Evolutionary conservation across 1,284 basidiomycete species (phyloP).

Genomic region (Puccinia sorghi): DNA sequence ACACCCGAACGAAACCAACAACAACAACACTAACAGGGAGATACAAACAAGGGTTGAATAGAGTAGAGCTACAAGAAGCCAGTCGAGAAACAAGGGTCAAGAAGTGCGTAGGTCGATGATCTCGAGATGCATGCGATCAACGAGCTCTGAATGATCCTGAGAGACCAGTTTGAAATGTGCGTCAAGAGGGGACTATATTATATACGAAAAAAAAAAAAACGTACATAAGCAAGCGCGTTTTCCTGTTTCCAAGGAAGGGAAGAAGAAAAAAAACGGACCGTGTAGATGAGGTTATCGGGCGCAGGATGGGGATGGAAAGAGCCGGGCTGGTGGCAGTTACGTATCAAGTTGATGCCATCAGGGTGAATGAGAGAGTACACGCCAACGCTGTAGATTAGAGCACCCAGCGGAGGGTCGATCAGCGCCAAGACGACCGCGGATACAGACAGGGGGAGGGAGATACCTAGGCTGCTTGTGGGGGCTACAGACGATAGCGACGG

Average conservation of each 20-base stretch:
- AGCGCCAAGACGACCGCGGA: background rate
- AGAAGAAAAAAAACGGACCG: background rate
- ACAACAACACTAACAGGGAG: too few relatives aligned
- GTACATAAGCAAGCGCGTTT: background rate
- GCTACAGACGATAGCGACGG: constrained; percentile 85
- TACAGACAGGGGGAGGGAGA: background rate
- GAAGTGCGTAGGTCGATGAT: too few relatives aligned
- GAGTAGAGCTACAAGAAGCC: too few relatives aligned
- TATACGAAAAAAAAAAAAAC: too few relatives aligned
- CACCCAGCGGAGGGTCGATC: background rate
- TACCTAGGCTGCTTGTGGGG: constrained; percentile 70
- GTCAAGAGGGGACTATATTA: too few relatives aligned
- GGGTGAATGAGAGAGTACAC: constrained; percentile 85
- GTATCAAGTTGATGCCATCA: constrained; percentile 70
- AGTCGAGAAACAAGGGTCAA: too few relatives aligned
- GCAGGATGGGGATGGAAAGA: constrained; percentile 77
- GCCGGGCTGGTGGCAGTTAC: constrained; percentile 69
- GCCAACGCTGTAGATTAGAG: constrained; percentile 62
- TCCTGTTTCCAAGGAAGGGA: background rate
- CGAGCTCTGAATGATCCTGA: too few relatives aligned
- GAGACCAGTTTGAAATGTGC: too few relatives aligned
- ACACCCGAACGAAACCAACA: too few relatives aligned
- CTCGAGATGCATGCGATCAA: too few relatives aligned
- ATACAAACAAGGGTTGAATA: too few relatives aligned
- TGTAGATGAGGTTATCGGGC: constrained; percentile 6